phyloP scores from a whole-genome alignment of 768 basidiomycete genomes.

The Xanthoconium stramineum region DNA sequence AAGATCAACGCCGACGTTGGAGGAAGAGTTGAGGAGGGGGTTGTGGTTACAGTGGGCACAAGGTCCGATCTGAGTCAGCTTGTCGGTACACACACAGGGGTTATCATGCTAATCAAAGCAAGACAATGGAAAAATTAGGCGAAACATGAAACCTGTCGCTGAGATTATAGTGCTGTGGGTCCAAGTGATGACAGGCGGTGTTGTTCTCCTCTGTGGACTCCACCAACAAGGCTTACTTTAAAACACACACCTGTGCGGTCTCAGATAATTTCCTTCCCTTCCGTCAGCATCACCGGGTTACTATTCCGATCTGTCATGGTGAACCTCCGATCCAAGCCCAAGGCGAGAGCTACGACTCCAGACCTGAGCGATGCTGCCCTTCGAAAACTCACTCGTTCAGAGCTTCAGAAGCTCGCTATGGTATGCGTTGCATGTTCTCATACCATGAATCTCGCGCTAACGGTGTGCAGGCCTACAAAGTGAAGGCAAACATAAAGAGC shows the following conservation, averaged over 20 bases:
- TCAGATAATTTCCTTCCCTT: background rate
- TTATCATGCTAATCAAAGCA: too few species aligned
- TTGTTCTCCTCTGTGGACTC: background rate
- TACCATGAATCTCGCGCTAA: background rate
- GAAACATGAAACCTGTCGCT: background rate
- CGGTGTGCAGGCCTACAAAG: conserved; percentile 16
- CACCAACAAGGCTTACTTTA: background rate
- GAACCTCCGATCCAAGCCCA: conserved; percentile 11
- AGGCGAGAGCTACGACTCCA: background rate
- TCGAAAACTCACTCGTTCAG: conserved; percentile 21
- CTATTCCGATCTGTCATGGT: background rate
- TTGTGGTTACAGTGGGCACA: background rate
- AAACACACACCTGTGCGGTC: background rate
- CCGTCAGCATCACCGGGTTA: background rate
- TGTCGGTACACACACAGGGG: background rate
- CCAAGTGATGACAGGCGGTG: background rate
- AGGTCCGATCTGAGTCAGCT: background rate
- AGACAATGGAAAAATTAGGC: background rate
- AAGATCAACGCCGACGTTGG: background rate
- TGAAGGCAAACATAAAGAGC: conserved; percentile 27
- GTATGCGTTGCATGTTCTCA: conserved; percentile 4
- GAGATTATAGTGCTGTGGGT: background rate
- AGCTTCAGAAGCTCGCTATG: conserved; percentile 28
- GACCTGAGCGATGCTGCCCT: conserved; percentile 17
- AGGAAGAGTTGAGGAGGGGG: background rate